Evolutionary conservation across 148 eudicot genomes (phyloP).

Genomic region (Beta vulgaris): DNA sequence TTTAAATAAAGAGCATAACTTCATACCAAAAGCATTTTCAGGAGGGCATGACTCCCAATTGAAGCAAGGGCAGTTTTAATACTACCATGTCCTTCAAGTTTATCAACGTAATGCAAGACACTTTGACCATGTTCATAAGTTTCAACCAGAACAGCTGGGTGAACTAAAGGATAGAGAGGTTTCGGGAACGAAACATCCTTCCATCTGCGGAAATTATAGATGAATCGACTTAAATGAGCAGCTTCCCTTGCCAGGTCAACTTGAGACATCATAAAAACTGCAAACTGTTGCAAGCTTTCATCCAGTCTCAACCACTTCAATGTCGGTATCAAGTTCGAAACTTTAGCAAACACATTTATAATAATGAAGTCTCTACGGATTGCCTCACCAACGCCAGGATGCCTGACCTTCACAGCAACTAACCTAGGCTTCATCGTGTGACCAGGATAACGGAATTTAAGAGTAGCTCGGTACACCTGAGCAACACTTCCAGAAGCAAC

Average conservation of each 20-base stretch:
- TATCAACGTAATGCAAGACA: conserved; percentile 58
- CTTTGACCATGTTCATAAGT: conserved; percentile 78
- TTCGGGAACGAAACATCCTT: conserved; percentile 89
- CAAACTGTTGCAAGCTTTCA: conserved; percentile 83
- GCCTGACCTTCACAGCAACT: conserved; percentile 88
- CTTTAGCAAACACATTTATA: conserved; percentile 59
- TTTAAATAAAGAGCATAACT: not conserved
- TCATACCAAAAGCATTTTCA: conserved; percentile 84
- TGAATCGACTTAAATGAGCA: conserved; percentile 81
- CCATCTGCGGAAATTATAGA: conserved; percentile 73
- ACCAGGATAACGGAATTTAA: conserved; percentile 62
- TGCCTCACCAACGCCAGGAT: conserved; percentile 86
- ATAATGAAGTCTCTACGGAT: conserved; percentile 73
- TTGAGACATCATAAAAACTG: conserved; percentile 92
- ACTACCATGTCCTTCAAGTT: conserved; percentile 53
- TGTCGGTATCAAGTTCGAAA: conserved; percentile 56
- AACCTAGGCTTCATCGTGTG: conserved; percentile 51
- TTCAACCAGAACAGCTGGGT: conserved; percentile 84
- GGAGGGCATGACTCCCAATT: conserved; percentile 81
- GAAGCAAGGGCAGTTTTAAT: conserved; percentile 75
- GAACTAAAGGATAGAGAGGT: conserved; percentile 82
- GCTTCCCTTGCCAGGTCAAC: conserved; percentile 95
- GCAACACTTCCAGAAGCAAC: conserved; percentile 89
- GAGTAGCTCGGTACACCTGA: conserved; percentile 73
- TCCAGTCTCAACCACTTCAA: conserved; percentile 81